phyloP scores from a whole-genome alignment of 805 yeast species.

The Zygosaccharomyces rouxii region DNA sequence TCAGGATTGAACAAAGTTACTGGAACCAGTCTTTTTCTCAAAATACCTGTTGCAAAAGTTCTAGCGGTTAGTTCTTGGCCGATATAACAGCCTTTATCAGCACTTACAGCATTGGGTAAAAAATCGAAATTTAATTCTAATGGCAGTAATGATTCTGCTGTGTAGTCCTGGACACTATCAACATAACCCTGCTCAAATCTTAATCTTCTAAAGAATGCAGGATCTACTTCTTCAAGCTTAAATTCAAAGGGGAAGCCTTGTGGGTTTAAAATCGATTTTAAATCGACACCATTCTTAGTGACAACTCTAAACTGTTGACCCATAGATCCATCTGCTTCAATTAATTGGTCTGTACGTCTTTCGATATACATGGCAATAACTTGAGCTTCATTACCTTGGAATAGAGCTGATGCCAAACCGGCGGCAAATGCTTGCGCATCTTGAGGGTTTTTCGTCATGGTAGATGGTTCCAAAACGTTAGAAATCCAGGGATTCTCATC shows the following conservation, averaged over 20 bases:
- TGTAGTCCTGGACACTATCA: slow-evolving; percentile 49
- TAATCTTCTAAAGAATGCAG: slow-evolving; percentile 39
- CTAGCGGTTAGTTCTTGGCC: slow-evolving; percentile 95
- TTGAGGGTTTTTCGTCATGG: slow-evolving; percentile 20
- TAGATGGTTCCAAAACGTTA: slow-evolving; percentile 26
- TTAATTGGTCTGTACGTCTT: slow-evolving; percentile 37
- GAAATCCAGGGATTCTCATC: slow-evolving; percentile 31
- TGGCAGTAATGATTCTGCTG: slow-evolving; percentile 58
- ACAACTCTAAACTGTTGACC: slow-evolving; percentile 60
- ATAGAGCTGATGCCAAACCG: slow-evolving; percentile 22
- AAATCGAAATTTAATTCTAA: slow-evolving; percentile 76
- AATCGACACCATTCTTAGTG: slow-evolving; percentile 28
- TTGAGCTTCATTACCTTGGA: slow-evolving; percentile 19
- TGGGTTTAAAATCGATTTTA: slow-evolving; percentile 28
- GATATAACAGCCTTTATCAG: slow-evolving; percentile 91
- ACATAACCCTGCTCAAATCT: slow-evolving; percentile 48
- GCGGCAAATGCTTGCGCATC: slow-evolving; percentile 22
- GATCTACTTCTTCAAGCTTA: slow-evolving; percentile 9
- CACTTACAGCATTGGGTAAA: slow-evolving; percentile 68
- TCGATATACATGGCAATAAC: slow-evolving; percentile 22
- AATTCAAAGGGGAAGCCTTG: slow-evolving; percentile 29
- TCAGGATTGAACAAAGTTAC: slow-evolving; percentile 35
- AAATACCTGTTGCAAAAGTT: slow-evolving; percentile 74
- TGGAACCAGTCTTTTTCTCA: slow-evolving; percentile 81
- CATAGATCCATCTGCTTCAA: slow-evolving; percentile 63